Base-by-base conservation (phyloP, 495 filamentous ascomycete species). In the Neurospora discreta region DNA sequence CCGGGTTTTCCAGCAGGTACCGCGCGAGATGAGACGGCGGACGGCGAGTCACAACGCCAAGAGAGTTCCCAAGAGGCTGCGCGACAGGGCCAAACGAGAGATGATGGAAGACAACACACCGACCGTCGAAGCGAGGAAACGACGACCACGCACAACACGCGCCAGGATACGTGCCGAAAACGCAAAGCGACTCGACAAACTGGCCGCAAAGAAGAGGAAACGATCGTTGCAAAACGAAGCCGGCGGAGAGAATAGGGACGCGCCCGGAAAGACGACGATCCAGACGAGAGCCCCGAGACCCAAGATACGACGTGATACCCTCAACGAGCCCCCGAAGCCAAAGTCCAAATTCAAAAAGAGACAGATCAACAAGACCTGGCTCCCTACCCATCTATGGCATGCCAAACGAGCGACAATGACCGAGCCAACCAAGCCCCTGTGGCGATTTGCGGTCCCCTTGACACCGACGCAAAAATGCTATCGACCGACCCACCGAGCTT, bases 31-130 rank as follows among this genome's bases (percentile, higher is more conserved):
- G 87, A 84, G 95, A 68, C 85, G 95, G 70, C 86, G 95, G 74
- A 97, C 95, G 0, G 95, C 94, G 26, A 96, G 93, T 79, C 95
- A 99, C 80, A 97, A 98, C 88, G 90, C 91, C 58, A 97, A 96
- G 81, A 87, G 89, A 69, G 90, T 99, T n/a, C 95, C 95, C 36
- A 91, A 89, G 76, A 84, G 92, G 74, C 82, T 99, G 74, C 86
- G 90, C 71, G 82, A 77, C 36, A 85, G 92, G 76, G 93, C 92
- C 2, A 87, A 82, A 75, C 87, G 85, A 77, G 95, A 99, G 86
- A 95, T 96, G 91, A 82, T 83, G 70, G 92, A 94, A 69, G 95
- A 98, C 76, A 98, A 99, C 72, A 97, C 95, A 0, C 94, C 95
- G 1, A 94, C 90, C 0, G 88, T 94, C 16, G 91, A 87, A 36